These are phyloP conservation scores for Radiomyces spectabilis DNA, from an alignment of 192 early-diverging fungal species.

Conservation along the genomic window DNA sequence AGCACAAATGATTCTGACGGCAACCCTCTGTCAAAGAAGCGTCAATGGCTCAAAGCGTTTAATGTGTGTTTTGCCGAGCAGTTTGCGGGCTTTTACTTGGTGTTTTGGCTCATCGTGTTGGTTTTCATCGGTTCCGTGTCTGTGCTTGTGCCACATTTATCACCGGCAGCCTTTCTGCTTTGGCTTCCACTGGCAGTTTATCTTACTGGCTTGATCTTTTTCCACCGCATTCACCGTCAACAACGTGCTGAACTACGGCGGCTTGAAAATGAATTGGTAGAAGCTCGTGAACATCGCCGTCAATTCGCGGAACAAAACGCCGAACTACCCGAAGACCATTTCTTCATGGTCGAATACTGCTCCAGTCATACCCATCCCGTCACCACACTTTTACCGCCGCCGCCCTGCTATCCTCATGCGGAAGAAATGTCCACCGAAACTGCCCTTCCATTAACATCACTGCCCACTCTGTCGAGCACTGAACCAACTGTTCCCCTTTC, in stretches of 20 bases:
- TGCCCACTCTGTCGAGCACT: no score
- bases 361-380: background rate
- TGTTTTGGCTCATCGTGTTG: background rate
- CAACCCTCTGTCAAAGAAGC: no score
- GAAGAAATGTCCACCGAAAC: no score
- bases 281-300: background rate
- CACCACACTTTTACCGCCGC: background rate
- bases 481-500: background rate
- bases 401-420: background rate
- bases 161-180: background rate
- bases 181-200: background rate
- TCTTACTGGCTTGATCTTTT: background rate
- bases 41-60: no score
- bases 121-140: background rate
- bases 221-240: background rate
- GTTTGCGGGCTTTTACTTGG: background rate
- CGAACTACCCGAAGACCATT: background rate
- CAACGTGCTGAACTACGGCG: background rate
- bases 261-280: background rate
- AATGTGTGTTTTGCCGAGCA: no score
- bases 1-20: no score
- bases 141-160: background rate
- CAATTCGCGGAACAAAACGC: background rate
- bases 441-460: no score
- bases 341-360: background rate